Base-by-base conservation (phyloP, 2,329 filamentous ascomycete genomes). In the Pezicula carpinea region DNA sequence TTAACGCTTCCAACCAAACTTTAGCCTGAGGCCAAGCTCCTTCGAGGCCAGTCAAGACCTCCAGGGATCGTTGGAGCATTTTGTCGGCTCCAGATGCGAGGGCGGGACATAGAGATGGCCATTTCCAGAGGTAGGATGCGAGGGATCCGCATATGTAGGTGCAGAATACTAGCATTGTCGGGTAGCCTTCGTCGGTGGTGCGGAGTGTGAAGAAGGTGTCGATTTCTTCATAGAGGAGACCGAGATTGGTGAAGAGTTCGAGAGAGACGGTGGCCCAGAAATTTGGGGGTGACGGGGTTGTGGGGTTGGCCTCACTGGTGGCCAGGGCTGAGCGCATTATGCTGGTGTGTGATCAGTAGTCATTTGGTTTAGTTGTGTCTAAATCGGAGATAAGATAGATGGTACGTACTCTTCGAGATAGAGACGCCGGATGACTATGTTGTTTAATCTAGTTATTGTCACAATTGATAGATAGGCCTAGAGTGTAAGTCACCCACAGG, bases 71-170 rank as follows among this genome's bases (percentile, higher is more conserved):
- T 31, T 56, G 48, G 4, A 57, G 53, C 46, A 66, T 64, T 10
- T 32, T 47, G 36, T 64, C 59, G 5, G 61, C 60, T 23, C 45
- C 48, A 19, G 46, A 43, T 0, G 60, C 56, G 3, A 60, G 44
- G 5, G 38, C 50, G 19, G 56, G 58, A 39, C 60, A 64, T 18
- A 64, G 53, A n/a, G 51, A 49, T 5, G 62, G 62, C 40, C 60
- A 55, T 13, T 59, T 58, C 55, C 56, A 61, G 2, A 67, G 58
- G 38, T 62, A 61, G 11, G 61, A 44, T 14, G 51, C 60, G 11
- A 69, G 54, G 0, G 65, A 68, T 7, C 66, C 67, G 48, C 66
- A 70, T 36, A 67, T 62, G 52, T 69, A 69, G 35, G 65, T 60
- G 43, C 66, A 69, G 39, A 69, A 70, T 8, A 66, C 66, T 5